Conservation (phyloP, 805 yeast genomes). For the Metschnikowia amazonensis region DNA sequence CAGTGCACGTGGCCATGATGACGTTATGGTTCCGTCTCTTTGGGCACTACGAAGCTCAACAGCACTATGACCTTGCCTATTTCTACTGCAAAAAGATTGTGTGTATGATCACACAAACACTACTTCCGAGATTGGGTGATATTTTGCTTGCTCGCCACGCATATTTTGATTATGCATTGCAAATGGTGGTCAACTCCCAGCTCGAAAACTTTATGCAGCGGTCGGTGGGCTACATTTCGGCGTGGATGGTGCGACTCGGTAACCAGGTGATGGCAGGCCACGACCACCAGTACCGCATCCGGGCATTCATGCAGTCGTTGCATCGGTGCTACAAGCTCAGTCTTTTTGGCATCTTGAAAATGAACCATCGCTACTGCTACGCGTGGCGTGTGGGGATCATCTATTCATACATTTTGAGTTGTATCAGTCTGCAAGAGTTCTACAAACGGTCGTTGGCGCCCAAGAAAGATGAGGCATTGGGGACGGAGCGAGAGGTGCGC, state of each 20-base stretch:
- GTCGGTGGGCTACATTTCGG: constrained; percentile 8
- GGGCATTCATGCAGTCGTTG: constrained; percentile 10
- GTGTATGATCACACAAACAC: constrained; percentile 10
- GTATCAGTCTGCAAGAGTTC: constrained; percentile 12
- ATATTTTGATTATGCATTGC: constrained; percentile 9
- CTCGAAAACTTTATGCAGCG: constrained; percentile 16
- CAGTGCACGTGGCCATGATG: constrained; percentile 11
- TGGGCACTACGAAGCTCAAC: constrained; percentile 14
- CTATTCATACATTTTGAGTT: constrained; percentile 13
- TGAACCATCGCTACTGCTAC: constrained; percentile 19
- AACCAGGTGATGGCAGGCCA: constrained; percentile 1
- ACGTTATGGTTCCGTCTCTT: constrained; percentile 15
- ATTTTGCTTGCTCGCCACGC: constrained; percentile 11
- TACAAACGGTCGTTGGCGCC: constrained; percentile 6
- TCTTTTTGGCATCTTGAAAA: constrained; percentile 13
- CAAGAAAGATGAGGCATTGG: not conserved
- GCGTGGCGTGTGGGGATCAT: constrained; percentile 20
- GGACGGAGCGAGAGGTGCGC: not conserved
- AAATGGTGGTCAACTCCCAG: constrained; percentile 12
- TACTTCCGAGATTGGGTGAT: constrained; percentile 11
- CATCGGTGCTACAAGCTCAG: constrained; percentile 9
- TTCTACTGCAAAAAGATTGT: constrained; percentile 17
- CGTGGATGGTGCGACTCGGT: constrained; percentile 13
- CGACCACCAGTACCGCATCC: constrained; percentile 2
- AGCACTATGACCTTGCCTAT: constrained; percentile 7